phyloP scores from a whole-genome alignment of 805 yeast genomes.

The Metschnikowia reukaufii region DNA sequence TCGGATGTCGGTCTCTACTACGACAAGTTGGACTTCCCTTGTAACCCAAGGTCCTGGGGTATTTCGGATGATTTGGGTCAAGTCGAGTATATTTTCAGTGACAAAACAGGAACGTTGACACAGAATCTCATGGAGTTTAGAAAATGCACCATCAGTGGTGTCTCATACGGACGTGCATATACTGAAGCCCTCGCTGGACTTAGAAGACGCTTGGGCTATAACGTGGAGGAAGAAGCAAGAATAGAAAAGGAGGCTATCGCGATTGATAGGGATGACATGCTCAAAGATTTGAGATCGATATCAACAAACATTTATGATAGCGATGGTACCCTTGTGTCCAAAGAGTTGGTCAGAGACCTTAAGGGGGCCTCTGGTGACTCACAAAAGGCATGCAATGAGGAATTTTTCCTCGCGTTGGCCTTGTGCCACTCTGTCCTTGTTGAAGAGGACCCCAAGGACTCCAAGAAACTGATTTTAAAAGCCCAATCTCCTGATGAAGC shows the following conservation, averaged over 20 bases:
- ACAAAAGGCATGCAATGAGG: slow-evolving; percentile 63
- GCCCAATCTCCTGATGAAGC: slow-evolving; percentile 91
- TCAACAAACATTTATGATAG: slow-evolving; percentile 41
- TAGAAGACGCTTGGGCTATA: slow-evolving; percentile 63
- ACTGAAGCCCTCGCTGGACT: slow-evolving; percentile 77
- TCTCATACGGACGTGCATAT: slow-evolving; percentile 69
- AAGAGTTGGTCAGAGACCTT: slow-evolving; percentile 63
- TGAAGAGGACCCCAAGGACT: slow-evolving; percentile 62
- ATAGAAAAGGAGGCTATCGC: slow-evolving; percentile 54
- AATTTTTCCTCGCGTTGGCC: slow-evolving; percentile 74
- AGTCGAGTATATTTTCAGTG: slow-evolving; percentile 77
- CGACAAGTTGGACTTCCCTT: slow-evolving; percentile 66
- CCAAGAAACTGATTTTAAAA: slow-evolving; percentile 55
- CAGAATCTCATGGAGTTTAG: slow-evolving; percentile 83
- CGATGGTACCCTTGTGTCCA: slow-evolving; percentile 69
- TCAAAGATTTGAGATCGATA: slow-evolving; percentile 29
- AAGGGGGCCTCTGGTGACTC: slow-evolving; percentile 46
- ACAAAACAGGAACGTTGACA: slow-evolving; percentile 81
- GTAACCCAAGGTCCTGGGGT: slow-evolving; percentile 80
- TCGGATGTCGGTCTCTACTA: slow-evolving; percentile 72
- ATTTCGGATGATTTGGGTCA: slow-evolving; percentile 84
- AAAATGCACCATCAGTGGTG: slow-evolving; percentile 69
- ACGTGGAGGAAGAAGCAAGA: slow-evolving; percentile 49
- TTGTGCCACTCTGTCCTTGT: slow-evolving; percentile 77
- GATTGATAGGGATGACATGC: slow-evolving; percentile 60